phyloP scores from a whole-genome alignment of 306 rosid species.

The Trichosanthes truncata region DNA sequence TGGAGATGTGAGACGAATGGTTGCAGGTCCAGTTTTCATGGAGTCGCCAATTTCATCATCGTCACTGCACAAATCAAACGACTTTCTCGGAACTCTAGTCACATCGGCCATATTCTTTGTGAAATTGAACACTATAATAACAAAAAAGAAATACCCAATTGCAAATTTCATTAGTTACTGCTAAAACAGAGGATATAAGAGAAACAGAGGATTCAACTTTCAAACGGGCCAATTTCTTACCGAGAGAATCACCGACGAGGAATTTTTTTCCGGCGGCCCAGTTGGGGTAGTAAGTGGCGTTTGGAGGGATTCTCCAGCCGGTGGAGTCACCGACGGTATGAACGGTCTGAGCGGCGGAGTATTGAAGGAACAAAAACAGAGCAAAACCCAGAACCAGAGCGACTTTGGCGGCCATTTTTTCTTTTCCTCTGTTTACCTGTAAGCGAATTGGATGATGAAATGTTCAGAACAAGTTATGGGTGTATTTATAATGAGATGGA shows the following conservation, averaged over 20 bases:
- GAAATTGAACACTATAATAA: conserved; percentile 4
- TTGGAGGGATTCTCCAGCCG: conserved; percentile 24
- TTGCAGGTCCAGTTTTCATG: background rate
- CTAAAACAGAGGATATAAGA: background rate
- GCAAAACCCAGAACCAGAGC: background rate
- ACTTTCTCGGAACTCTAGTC: background rate
- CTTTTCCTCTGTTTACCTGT: background rate
- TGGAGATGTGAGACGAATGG: background rate
- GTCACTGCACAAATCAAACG: background rate
- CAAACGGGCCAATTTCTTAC: background rate
- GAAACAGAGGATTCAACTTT: background rate
- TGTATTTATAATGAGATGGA: background rate
- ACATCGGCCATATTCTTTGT: background rate
- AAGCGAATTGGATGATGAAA: background rate
- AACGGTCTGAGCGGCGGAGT: conserved; percentile 10
- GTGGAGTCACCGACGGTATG: conserved; percentile 26
- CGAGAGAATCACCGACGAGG: conserved; percentile 23
- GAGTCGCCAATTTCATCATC: conserved; percentile 5
- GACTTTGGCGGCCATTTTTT: background rate
- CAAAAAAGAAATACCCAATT: background rate
- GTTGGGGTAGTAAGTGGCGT: background rate
- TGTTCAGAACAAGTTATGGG: background rate
- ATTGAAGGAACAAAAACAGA: background rate
- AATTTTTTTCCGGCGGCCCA: conserved; percentile 25
- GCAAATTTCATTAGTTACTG: background rate